Percentiles rank a stretch among this genome's conserved stretches.
Evolutionary conservation across 371 early-diverging fungal genomes (phyloP).

Genomic region (Vittaforma corneae): DNA sequence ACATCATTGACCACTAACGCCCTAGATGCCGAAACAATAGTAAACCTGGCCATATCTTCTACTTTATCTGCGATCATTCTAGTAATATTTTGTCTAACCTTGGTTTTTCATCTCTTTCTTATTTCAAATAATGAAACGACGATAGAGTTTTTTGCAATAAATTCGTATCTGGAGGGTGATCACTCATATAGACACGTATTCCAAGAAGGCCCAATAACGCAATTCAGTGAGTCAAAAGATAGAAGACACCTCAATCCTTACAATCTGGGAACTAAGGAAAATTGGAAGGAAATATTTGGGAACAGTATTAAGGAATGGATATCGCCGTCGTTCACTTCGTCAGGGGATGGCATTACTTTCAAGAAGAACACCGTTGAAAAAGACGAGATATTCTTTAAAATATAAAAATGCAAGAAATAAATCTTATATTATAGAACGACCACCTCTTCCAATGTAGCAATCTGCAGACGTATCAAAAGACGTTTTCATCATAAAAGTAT

Average conservation of each 20-base stretch:
- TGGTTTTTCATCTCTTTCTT: conserved; percentile 70
- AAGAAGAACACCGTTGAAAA: conserved; percentile 34
- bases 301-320: conserved; percentile 60
- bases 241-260: conserved; percentile 70
- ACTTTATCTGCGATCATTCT: conserved; percentile 62
- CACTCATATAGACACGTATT: conserved; percentile 53
- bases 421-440: too few species aligned
- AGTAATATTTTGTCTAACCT: conserved; percentile 65
- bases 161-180: conserved; percentile 42
- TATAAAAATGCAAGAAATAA: too few species aligned
- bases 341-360: conserved; percentile 55
- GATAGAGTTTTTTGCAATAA: conserved; percentile 64
- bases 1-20: conserved; percentile 1
- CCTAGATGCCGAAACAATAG: conserved; percentile 41
- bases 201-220: conserved; percentile 68
- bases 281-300: conserved; percentile 69
- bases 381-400: too few species aligned
- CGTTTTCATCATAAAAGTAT: too few species aligned
- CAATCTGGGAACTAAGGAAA: conserved; percentile 69
- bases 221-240: conserved; percentile 61
- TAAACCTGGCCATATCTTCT: conserved; percentile 58
- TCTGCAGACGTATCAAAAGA: too few species aligned
- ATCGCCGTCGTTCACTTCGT: conserved; percentile 54
- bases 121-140: conserved; percentile 78
- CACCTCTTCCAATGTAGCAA: too few species aligned